Conservation (phyloP, 306 rosid genomes). For the Quercus ilex region DNA sequence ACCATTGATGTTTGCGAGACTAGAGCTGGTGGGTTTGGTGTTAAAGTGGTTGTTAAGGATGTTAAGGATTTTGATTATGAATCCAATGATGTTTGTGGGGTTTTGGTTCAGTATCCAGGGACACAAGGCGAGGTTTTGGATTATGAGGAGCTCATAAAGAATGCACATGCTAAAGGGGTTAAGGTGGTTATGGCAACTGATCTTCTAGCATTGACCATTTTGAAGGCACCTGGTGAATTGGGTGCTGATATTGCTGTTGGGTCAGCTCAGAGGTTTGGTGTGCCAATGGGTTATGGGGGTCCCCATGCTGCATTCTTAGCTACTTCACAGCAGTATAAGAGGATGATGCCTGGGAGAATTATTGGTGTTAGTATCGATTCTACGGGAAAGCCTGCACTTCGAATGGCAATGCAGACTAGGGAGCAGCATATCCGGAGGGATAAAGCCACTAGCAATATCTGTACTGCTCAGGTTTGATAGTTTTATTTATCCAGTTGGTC, state of each 20-base stretch:
- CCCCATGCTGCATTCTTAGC: slow-evolving; percentile 99
- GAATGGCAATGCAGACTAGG: slow-evolving; percentile 99
- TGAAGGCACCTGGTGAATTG: slow-evolving; percentile 94
- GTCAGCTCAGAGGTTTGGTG: slow-evolving; percentile 95
- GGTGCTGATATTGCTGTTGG: slow-evolving; percentile 99
- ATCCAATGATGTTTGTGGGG: slow-evolving; percentile 94
- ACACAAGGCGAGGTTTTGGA: slow-evolving; percentile 98
- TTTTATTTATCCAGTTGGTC: neutral
- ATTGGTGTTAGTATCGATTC: slow-evolving; percentile 98
- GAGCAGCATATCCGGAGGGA: slow-evolving; percentile 99
- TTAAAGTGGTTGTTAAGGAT: slow-evolving; percentile 61
- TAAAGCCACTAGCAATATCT: slow-evolving; percentile 98
- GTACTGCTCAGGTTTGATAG: slow-evolving; percentile 88
- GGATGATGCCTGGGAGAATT: slow-evolving; percentile 99
- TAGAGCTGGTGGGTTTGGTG: slow-evolving; percentile 91
- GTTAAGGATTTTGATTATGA: slow-evolving; percentile 74
- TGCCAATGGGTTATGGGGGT: slow-evolving; percentile 99
- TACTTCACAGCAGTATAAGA: slow-evolving; percentile 95
- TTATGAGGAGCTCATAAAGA: slow-evolving; percentile 82
- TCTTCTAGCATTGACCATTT: slow-evolving; percentile 72
- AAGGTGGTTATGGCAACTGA: slow-evolving; percentile 98
- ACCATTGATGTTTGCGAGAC: slow-evolving; percentile 85
- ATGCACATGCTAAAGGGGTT: slow-evolving; percentile 89
- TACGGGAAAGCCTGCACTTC: slow-evolving; percentile 79
- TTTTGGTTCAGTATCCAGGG: slow-evolving; percentile 97